Evolutionary conservation across 768 basidiomycete species (phyloP).

Genomic region (Mycena vitilis): DNA sequence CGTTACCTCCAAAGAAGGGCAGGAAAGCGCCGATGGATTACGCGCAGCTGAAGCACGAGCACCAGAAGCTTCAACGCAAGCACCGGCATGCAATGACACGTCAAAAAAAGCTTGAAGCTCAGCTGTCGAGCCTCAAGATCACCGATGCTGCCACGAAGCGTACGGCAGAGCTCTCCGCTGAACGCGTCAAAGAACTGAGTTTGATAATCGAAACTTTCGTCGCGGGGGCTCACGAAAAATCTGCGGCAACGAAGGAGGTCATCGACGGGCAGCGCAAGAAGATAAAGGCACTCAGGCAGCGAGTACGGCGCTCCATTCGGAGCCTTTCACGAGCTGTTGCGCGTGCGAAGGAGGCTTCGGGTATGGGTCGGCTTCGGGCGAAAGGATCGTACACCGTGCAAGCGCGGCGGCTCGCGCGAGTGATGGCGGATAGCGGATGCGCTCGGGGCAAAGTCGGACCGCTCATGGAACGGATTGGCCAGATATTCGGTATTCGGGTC

Average conservation of each 20-base stretch:
- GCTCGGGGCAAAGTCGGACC: background rate
- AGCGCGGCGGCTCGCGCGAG: background rate
- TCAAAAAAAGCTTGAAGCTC: background rate
- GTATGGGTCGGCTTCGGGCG: background rate
- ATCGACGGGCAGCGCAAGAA: background rate
- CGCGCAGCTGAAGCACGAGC: too few relatives aligned
- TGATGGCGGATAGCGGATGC: conserved; percentile 13
- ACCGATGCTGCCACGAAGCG: background rate
- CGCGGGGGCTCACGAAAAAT: background rate
- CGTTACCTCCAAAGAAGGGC: too few relatives aligned
- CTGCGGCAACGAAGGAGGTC: background rate
- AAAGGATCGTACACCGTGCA: background rate
- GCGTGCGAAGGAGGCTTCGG: background rate
- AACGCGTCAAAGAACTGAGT: background rate
- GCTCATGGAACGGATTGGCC: background rate
- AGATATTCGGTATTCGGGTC: background rate
- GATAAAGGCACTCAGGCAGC: conserved; percentile 2
- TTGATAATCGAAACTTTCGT: background rate
- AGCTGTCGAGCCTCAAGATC: background rate
- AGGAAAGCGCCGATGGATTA: too few relatives aligned
- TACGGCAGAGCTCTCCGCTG: background rate
- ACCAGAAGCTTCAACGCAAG: background rate
- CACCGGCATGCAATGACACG: background rate
- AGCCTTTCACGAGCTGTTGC: background rate
- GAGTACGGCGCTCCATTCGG: conserved; percentile 1